These are phyloP conservation scores for Ceratocystis lukuohia DNA, from an alignment of 2,329 filamentous ascomycete genomes.

Conservation along the genomic window DNA sequence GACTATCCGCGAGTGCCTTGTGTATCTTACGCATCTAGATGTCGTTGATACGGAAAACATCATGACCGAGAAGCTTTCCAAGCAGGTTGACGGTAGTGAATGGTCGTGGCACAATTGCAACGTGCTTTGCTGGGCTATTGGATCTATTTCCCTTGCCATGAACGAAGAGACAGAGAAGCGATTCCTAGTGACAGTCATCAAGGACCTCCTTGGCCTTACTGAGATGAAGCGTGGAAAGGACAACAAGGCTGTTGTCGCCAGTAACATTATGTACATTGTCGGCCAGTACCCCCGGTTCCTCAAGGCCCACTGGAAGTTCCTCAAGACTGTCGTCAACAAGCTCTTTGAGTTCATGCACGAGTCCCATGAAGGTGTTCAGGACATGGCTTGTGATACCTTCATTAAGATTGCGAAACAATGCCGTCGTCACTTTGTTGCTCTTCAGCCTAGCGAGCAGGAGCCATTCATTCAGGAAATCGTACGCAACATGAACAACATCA, in stretches of 20 bases:
- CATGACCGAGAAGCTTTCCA: conserved; percentile 95
- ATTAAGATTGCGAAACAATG: conserved; percentile 99
- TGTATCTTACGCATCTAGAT: conserved; percentile 93
- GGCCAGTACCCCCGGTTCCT: conserved; percentile 96
- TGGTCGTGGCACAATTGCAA: conserved; percentile 99
- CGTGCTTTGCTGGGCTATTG: conserved; percentile 97
- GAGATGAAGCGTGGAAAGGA: conserved; percentile 99
- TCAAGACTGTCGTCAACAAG: conserved; percentile 99
- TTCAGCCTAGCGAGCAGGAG: conserved; percentile 86
- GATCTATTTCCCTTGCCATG: conserved; percentile 97
- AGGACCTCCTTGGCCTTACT: conserved; percentile 87
- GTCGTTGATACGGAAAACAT: conserved; percentile 96
- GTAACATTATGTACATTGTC: conserved; percentile 99
- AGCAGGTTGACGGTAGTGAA: conserved; percentile 86
- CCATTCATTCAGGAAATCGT: conserved; percentile 99
- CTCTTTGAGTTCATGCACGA: conserved; percentile 99
- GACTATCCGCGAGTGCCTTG: conserved; percentile 90
- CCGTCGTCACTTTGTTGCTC: conserved; percentile 88
- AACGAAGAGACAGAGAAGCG: conserved; percentile 98
- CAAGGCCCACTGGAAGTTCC: conserved; percentile 98
- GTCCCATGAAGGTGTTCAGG: conserved; percentile 97
- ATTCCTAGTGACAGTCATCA: conserved; percentile 96
- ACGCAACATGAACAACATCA: conserved; percentile 88
- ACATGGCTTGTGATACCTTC: conserved; percentile 99
- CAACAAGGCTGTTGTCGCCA: conserved; percentile 97